Percentiles rank a stretch among this genome's conserved stretches.
phyloP scores from a whole-genome alignment of 2,329 filamentous ascomycete genomes.

The Gremmenia infestans region DNA sequence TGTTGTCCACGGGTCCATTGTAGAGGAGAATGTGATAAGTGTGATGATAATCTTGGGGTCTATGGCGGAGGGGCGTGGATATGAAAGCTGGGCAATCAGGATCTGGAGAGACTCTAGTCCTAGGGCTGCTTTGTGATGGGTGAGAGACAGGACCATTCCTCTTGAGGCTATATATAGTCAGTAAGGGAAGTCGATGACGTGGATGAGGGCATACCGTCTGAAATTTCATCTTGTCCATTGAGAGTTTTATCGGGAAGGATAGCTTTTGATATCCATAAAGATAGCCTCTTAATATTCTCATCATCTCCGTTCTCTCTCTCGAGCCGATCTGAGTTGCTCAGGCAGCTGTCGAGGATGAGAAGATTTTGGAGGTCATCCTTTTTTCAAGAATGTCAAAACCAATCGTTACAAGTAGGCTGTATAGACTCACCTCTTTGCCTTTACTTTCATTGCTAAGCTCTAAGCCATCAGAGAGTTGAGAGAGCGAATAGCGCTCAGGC shows the following conservation, averaged over 20 bases:
- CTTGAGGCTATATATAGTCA: neutral
- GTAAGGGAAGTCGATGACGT: neutral
- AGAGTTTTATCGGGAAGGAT: conserved; percentile 23
- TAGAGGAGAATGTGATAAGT: conserved; percentile 32
- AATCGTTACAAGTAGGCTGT: neutral
- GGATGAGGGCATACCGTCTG: conserved; percentile 14
- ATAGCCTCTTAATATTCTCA: conserved; percentile 14
- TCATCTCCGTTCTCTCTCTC: conserved; percentile 9
- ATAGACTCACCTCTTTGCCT: conserved; percentile 1
- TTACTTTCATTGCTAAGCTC: neutral
- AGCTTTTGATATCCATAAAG: conserved; percentile 18
- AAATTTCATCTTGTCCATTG: conserved; percentile 18
- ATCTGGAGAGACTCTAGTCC: conserved; percentile 14
- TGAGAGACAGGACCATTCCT: conserved; percentile 6
- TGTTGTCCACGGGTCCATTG: conserved; percentile 37
- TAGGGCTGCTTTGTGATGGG: conserved; percentile 13
- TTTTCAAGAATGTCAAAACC: conserved; percentile 22
- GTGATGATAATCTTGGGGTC: conserved; percentile 27
- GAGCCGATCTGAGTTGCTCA: conserved; percentile 11
- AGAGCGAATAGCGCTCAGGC: conserved; percentile 19
- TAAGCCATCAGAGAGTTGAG: conserved; percentile 10
- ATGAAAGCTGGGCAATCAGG: conserved; percentile 1
- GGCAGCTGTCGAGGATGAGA: conserved; percentile 22
- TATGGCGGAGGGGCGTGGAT: neutral
- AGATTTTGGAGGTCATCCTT: conserved; percentile 22